Base-by-base conservation (phyloP, 805 yeast genomes). In the Ascoidea asiatica region DNA sequence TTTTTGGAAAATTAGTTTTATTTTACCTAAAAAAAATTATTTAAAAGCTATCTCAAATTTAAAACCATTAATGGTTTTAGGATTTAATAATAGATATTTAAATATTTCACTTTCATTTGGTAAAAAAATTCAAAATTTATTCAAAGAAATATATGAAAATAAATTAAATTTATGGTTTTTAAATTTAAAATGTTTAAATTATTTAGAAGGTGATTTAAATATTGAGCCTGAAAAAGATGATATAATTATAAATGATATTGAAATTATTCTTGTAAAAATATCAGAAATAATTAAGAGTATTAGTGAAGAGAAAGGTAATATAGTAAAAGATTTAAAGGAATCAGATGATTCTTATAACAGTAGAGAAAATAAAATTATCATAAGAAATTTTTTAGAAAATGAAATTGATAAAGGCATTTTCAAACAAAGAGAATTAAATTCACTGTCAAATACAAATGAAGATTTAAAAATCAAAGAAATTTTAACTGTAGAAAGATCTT, bases 221-320 rank as follows among this genome's bases (percentile, higher is more conserved):
- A 60, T 70, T 21, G 74, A 69, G 46, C 73, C 74, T 3, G 64
- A 60, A 43, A 70, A 70, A 45, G 61, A 63, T 35, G 72, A 69
- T 51, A 54, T 67, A 4, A 35, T 69, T 45, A 43, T 69, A 0
- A 47, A 46, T 13, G 50, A 55, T 19, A 51, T 55, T 18, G 55
- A 52, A 1, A 15, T 13, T 0, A 19, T 64, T 5, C 22, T 64
- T 3, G 44, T 37, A 1, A 36, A 46, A 3, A 39, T 62, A n/a
- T 40, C 46, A 35, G 38, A 43, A 1, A 13, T 38, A 2, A 21
- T 58, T 7, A 20, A 38, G 18, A 22, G 44, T 43, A 39, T 42
- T 19, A 41, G 40, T 4, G 18, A 38, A 20, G 19, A 7, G 17
- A 38, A 40, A 5, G 44, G 33, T 6, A 20, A 38, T 21, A 15